Evolutionary conservation across 2,329 filamentous ascomycete species (phyloP).

Genomic region (Fusarium paranaense): DNA sequence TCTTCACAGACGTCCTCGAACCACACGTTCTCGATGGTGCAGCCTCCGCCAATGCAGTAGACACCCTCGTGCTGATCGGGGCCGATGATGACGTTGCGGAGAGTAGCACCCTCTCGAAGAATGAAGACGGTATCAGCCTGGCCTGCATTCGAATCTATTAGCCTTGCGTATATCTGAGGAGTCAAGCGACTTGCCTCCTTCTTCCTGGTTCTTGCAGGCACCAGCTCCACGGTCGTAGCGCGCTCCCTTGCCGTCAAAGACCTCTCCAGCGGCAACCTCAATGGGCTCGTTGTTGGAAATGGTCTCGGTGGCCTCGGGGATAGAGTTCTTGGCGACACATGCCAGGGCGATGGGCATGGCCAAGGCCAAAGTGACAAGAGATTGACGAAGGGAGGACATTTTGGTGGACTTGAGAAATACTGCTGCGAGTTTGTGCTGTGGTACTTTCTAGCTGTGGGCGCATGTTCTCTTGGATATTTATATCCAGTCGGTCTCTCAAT

Average conservation of each 20-base stretch:
- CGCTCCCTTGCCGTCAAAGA: conserved; percentile 46
- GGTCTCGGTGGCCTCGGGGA: conserved; percentile 39
- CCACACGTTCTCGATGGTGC: conserved; percentile 51
- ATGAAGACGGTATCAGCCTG: conserved; percentile 30
- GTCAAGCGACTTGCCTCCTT: conserved; percentile 47
- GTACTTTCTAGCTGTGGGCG: background rate
- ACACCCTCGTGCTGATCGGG: conserved; percentile 39
- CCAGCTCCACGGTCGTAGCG: conserved; percentile 49
- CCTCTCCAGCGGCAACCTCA: conserved; percentile 39
- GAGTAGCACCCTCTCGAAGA: conserved; percentile 26
- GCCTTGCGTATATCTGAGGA: background rate
- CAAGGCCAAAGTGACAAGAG: conserved; percentile 14
- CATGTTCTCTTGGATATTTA: background rate
- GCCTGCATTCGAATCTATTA: background rate
- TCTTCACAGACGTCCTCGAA: conserved; percentile 54
- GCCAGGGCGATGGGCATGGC: conserved; percentile 43
- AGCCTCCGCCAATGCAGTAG: conserved; percentile 42
- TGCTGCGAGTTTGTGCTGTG: background rate
- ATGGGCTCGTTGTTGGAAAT: conserved; percentile 43
- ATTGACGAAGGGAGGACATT: conserved; percentile 1
- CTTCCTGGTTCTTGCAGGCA: conserved; percentile 51
- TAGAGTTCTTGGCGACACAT: conserved; percentile 38
- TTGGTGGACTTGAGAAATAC: background rate
- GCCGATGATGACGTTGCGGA: conserved; percentile 34
- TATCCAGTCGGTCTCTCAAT: background rate